phyloP scores from a whole-genome alignment of 2,329 filamentous ascomycete genomes.

The Cercospora zeae-maydis region DNA sequence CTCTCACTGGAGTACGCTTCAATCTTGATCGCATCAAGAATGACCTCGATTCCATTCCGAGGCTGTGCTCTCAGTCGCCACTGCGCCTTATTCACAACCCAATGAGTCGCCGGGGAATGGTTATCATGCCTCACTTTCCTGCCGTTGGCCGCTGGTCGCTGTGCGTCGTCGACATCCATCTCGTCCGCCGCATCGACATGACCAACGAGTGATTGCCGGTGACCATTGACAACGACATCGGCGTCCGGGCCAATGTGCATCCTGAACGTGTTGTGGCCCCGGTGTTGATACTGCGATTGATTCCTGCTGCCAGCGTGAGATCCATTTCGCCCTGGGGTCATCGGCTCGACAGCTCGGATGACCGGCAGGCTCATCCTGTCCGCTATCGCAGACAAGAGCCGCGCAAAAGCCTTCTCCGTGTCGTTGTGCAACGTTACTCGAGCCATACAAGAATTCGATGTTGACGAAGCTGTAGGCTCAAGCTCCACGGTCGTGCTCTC shows the following conservation, averaged over 20 bases:
- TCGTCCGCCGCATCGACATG: background rate
- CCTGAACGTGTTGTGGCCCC: constrained; percentile 67
- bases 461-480: constrained; percentile 8
- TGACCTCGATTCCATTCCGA: constrained; percentile 29
- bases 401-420: constrained; percentile 65
- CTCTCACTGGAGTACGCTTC: constrained; percentile 30
- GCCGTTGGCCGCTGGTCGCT: background rate
- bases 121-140: constrained; percentile 12
- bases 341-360: constrained; percentile 58
- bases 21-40: constrained; percentile 34
- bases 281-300: constrained; percentile 33
- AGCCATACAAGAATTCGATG: constrained; percentile 18
- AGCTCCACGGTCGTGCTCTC: constrained; percentile 41
- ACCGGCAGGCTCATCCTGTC: constrained; percentile 70
- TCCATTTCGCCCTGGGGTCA: constrained; percentile 60
- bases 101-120: constrained; percentile 17
- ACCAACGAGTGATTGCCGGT: background rate
- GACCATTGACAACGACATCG: constrained; percentile 54
- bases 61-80: constrained; percentile 30
- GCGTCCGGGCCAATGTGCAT: constrained; percentile 60
- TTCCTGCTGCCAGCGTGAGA: constrained; percentile 35
- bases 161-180: constrained; percentile 19
- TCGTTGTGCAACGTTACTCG: constrained; percentile 70
- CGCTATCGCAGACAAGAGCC: constrained; percentile 75
- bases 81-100: constrained; percentile 30